Conservation (phyloP, 2,329 filamentous ascomycete genomes). For the Fusarium temperatum region DNA sequence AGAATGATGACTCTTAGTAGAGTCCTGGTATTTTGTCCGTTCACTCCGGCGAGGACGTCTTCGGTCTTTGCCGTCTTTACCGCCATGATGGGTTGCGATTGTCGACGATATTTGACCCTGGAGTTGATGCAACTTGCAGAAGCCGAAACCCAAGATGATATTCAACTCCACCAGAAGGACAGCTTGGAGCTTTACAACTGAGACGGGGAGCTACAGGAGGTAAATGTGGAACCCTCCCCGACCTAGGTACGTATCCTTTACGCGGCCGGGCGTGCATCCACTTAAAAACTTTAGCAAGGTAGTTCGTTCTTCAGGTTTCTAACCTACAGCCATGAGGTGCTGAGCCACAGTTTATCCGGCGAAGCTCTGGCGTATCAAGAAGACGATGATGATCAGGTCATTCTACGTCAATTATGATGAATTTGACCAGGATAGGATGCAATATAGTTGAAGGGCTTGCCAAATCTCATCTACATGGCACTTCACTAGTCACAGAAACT, state of each 20-base stretch:
- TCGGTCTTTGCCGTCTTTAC: slow-evolving; percentile 54
- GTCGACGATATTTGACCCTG: slow-evolving; percentile 43
- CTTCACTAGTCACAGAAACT: not conserved
- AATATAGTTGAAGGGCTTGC: not conserved
- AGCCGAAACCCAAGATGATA: slow-evolving; percentile 39
- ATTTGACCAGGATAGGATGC: not conserved
- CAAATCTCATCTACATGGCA: not conserved
- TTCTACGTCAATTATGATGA: slow-evolving; percentile 29
- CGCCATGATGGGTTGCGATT: slow-evolving; percentile 55
- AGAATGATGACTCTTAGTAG: slow-evolving; percentile 91
- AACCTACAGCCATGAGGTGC: not conserved
- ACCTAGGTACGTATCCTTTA: slow-evolving; percentile 36
- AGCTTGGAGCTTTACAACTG: slow-evolving; percentile 55
- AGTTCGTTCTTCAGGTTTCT: not conserved
- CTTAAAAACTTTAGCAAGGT: slow-evolving; percentile 5
- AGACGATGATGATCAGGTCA: slow-evolving; percentile 21
- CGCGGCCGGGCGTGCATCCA: not conserved
- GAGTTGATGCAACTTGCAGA: slow-evolving; percentile 48
- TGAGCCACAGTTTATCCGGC: slow-evolving; percentile 38
- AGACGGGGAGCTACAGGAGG: slow-evolving; percentile 27
- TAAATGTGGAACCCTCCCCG: slow-evolving; percentile 7
- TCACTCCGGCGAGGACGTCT: slow-evolving; percentile 76
- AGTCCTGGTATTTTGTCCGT: slow-evolving; percentile 82
- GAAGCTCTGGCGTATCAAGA: slow-evolving; percentile 16
- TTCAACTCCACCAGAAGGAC: slow-evolving; percentile 50